Percentiles rank a stretch among this genome's conserved stretches.
phyloP scores from a whole-genome alignment of 768 basidiomycete species.

The Daedaleopsis nitida region DNA sequence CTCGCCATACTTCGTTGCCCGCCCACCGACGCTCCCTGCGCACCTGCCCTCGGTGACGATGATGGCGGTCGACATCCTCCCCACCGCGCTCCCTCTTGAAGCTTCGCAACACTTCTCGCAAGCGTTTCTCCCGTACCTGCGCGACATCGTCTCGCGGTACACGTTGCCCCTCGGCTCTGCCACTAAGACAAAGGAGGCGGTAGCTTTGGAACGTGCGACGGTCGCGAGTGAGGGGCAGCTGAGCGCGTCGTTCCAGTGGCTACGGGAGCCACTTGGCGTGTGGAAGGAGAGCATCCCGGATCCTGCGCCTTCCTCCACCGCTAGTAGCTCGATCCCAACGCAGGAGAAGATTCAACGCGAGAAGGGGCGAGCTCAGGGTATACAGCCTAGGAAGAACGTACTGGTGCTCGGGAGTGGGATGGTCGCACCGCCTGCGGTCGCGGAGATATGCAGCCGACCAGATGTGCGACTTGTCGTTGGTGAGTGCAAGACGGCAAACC shows the following conservation, averaged over 20 bases:
- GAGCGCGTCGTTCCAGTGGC: constrained; percentile 54
- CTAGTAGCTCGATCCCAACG: no score
- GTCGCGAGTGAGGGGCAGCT: constrained; percentile 65
- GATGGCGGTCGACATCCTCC: constrained; percentile 91
- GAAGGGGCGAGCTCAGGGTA: neutral
- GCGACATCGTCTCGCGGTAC: constrained; percentile 51
- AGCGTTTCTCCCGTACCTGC: constrained; percentile 68
- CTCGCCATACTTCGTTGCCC: constrained; percentile 64
- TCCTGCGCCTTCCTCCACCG: neutral
- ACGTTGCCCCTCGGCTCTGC: constrained; percentile 13
- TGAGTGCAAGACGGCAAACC: constrained; percentile 39
- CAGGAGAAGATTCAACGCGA: no score
- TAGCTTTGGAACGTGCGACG: constrained; percentile 68
- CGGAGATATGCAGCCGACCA: constrained; percentile 60
- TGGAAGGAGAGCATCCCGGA: constrained; percentile 33
- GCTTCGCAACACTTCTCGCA: constrained; percentile 77
- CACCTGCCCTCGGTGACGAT: constrained; percentile 66
- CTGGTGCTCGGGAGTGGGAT: constrained; percentile 92
- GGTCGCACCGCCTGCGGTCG: constrained; percentile 88
- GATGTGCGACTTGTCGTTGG: constrained; percentile 79
- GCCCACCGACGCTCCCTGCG: constrained; percentile 42
- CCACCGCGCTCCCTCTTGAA: constrained; percentile 80
- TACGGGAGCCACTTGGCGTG: constrained; percentile 51
- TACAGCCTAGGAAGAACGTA: constrained; percentile 57
- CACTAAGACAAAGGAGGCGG: constrained; percentile 31